A percentile compares a stretch with the other conserved stretches of the same genome.
Evolutionary conservation across 2,329 filamentous ascomycete species (phyloP).

Genomic region (Colletotrichum euphorbiae): DNA sequence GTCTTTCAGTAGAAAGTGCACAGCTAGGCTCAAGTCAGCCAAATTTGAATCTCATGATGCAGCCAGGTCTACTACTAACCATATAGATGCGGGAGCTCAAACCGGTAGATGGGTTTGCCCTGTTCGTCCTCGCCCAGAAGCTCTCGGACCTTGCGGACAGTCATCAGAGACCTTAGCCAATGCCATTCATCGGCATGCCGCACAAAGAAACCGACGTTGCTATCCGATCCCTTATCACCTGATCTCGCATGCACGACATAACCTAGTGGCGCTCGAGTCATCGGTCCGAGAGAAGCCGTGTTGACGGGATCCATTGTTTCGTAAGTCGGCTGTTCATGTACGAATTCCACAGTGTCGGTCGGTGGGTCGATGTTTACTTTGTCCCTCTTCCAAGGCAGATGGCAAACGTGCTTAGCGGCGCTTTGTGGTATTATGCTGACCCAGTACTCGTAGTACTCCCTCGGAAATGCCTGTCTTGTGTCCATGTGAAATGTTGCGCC

Average conservation of each 20-base stretch:
- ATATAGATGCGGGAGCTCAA: conserved; percentile 53
- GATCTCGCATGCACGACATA: conserved; percentile 48
- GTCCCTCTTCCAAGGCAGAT: conserved; percentile 43
- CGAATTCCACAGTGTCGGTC: conserved; percentile 42
- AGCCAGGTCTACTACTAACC: conserved; percentile 12
- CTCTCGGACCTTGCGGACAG: conserved; percentile 50
- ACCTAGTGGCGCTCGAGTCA: conserved; percentile 45
- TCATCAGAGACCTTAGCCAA: conserved; percentile 54
- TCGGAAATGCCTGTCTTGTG: conserved; percentile 47
- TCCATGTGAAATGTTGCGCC: conserved; percentile 54
- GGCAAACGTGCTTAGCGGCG: conserved; percentile 41
- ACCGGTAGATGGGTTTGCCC: conserved; percentile 54
- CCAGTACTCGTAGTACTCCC: conserved; percentile 42
- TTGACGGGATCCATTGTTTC: conserved; percentile 46
- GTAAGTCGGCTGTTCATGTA: conserved; percentile 43
- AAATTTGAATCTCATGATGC: no score
- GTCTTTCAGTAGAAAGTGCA: conserved; percentile 56
- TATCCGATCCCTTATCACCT: conserved; percentile 57
- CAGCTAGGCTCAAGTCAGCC: conserved; percentile 29
- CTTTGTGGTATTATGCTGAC: conserved; percentile 43
- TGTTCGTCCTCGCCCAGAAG: conserved; percentile 53
- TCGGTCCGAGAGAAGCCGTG: conserved; percentile 45
- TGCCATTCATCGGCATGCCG: conserved; percentile 41
- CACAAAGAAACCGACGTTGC: conserved; percentile 44
- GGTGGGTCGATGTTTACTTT: conserved; percentile 42